phyloP scores from a whole-genome alignment of 2,329 filamentous ascomycete species.

The Dothideomycetes sp. region DNA sequence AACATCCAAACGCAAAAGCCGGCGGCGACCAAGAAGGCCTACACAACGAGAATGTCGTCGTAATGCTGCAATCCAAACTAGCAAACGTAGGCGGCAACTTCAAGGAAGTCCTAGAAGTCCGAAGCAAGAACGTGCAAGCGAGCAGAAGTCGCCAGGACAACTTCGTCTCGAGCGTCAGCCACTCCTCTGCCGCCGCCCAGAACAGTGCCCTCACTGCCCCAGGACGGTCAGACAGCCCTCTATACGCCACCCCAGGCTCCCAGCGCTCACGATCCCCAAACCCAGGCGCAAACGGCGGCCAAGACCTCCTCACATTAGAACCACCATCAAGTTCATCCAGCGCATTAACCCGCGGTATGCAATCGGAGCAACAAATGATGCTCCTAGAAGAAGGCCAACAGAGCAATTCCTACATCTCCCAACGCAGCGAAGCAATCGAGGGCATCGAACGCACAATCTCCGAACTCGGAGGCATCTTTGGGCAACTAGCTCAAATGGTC shows the following conservation, averaged over 20 bases:
- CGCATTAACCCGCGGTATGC: constrained; percentile 35
- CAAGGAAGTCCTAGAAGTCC: constrained; percentile 91
- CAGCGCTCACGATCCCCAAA: constrained; percentile 11
- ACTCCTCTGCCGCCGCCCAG: constrained; percentile 36
- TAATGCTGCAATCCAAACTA: constrained; percentile 80
- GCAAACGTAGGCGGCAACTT: constrained; percentile 91
- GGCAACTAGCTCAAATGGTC: constrained; percentile 92
- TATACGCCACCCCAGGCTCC: constrained; percentile 58
- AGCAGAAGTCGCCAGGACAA: constrained; percentile 88
- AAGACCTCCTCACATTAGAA: constrained; percentile 73
- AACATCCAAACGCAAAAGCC: constrained; percentile 52
- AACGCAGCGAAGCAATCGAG: constrained; percentile 90
- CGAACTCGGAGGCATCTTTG: constrained; percentile 86
- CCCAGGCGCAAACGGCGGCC: constrained; percentile 26
- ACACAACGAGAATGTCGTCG: constrained; percentile 95
- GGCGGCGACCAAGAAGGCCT: constrained; percentile 68
- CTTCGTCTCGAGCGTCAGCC: constrained; percentile 79
- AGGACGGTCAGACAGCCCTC: constrained; percentile 31
- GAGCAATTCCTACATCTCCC: constrained; percentile 80
- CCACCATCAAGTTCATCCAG: constrained; percentile 40
- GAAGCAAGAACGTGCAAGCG: constrained; percentile 96
- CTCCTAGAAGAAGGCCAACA: constrained; percentile 88
- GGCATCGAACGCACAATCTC: constrained; percentile 92
- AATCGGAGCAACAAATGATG: constrained; percentile 76
- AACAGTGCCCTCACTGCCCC: constrained; percentile 6